Evolutionary conservation across 2,329 filamentous ascomycete species (phyloP).

Genomic region (Amylocarpus encephaloides): DNA sequence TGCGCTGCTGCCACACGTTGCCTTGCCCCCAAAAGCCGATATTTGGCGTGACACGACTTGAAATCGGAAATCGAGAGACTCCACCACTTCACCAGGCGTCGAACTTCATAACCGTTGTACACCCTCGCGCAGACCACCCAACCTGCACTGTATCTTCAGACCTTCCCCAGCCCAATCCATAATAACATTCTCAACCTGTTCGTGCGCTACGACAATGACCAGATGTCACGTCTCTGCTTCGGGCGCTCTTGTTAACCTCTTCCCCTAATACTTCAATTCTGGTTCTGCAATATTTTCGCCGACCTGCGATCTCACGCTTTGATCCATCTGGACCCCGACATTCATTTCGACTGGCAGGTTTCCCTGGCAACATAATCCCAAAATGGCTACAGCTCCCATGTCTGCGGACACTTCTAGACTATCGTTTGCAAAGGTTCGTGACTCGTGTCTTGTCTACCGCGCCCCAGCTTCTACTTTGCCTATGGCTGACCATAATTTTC

Average conservation of each 20-base stretch:
- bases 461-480: constrained; percentile 8
- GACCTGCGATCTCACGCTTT: constrained; percentile 28
- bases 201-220: constrained; percentile 33
- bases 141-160: constrained; percentile 7
- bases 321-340: constrained; percentile 28
- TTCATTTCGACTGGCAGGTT: constrained; percentile 24
- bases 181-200: constrained; percentile 13
- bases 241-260: constrained; percentile 31
- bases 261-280: constrained; percentile 30
- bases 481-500: constrained; percentile 11
- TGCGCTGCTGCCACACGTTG: background rate
- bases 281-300: constrained; percentile 24
- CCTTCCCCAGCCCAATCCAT: constrained; percentile 4
- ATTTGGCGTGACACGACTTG: constrained; percentile 11
- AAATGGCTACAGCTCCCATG: constrained; percentile 43
- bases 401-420: constrained; percentile 48
- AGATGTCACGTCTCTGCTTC: constrained; percentile 31
- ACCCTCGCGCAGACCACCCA: constrained; percentile 8
- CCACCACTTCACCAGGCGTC: constrained; percentile 6
- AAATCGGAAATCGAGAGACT: constrained; percentile 3
- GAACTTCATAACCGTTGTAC: constrained; percentile 10
- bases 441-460: background rate
- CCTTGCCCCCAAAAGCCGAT: background rate
- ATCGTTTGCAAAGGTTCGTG: constrained; percentile 70
- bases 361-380: constrained; percentile 11